A percentile compares a stretch with the other conserved stretches of the same genome.
Evolutionary conservation across 768 basidiomycete species (phyloP).

Genomic region (Mycena kentingensis): DNA sequence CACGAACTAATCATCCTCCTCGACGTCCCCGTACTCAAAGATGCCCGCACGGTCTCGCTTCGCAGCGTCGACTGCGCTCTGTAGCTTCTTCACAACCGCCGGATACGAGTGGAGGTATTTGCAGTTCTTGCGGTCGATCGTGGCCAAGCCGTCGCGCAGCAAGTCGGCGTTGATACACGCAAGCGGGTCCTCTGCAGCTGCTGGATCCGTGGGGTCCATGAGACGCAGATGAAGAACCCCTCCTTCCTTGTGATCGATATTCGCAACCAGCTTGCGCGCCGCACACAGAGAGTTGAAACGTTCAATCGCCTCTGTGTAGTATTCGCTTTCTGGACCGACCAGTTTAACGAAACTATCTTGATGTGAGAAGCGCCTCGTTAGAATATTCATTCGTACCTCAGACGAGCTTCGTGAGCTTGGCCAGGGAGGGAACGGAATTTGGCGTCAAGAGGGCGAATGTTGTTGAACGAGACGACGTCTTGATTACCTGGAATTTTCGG

Average conservation of each 20-base stretch:
- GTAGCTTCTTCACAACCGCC: constrained; percentile 63
- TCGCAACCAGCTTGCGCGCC: constrained; percentile 96
- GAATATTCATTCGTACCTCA: constrained; percentile 56
- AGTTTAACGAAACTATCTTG: constrained; percentile 79
- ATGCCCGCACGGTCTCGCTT: constrained; percentile 72
- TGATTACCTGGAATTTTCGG: too few relatives aligned
- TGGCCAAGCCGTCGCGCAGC: constrained; percentile 83
- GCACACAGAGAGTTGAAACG: constrained; percentile 86
- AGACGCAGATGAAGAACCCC: constrained; percentile 82
- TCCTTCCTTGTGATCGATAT: constrained; percentile 86
- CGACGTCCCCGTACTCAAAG: constrained; percentile 91
- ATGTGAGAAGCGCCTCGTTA: constrained; percentile 1
- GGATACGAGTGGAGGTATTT: constrained; percentile 74
- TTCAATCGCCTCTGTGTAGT: constrained; percentile 80
- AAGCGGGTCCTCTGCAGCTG: constrained; percentile 63
- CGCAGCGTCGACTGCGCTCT: constrained; percentile 60
- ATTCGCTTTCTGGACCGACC: constrained; percentile 79
- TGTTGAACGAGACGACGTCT: constrained; percentile 79
- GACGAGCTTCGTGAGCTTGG: constrained; percentile 92
- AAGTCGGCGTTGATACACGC: constrained; percentile 89
- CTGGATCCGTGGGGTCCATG: constrained; percentile 83
- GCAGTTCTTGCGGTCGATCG: constrained; percentile 76
- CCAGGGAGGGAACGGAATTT: constrained; percentile 89
- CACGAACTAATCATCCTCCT: constrained; percentile 66
- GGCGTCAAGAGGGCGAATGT: constrained; percentile 85